These are phyloP conservation scores for Cucurbita maxima DNA, from an alignment of 306 rosid genomes.

Conservation along the genomic window DNA sequence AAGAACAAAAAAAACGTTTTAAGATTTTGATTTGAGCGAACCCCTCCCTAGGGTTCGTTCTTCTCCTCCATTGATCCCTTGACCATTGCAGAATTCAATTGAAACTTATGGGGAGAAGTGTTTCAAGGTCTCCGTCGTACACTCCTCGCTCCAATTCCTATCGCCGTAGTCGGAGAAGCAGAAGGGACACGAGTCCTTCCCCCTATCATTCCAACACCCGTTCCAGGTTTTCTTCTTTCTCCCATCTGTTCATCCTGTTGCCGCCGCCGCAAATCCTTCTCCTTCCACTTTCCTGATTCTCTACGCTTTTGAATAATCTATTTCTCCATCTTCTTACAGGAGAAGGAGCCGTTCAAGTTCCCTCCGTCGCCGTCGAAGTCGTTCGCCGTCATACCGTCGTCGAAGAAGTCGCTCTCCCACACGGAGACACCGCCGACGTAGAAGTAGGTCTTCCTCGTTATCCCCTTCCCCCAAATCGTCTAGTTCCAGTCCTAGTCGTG, in stretches of 20 bases:
- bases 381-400: conserved; percentile 21
- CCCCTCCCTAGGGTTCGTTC: neutral
- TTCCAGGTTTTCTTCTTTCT: conserved; percentile 9
- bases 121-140: conserved; percentile 35
- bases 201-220: conserved; percentile 18
- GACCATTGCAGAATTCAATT: neutral
- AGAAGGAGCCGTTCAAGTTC: conserved; percentile 25
- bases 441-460: conserved; percentile 24
- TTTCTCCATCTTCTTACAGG: conserved; percentile 9
- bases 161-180: conserved; percentile 30
- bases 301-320: neutral
- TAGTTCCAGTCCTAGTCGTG: conserved; percentile 33
- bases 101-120: conserved; percentile 22
- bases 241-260: neutral
- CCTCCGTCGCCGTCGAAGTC: conserved; percentile 23
- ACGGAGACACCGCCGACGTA: conserved; percentile 28
- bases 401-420: conserved; percentile 30
- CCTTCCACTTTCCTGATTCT: neutral
- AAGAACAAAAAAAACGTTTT: too few relatives aligned
- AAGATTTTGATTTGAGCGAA: neutral
- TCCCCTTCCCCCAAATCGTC: conserved; percentile 42
- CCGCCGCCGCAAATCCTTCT: too few relatives aligned
- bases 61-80: neutral
- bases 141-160: conserved; percentile 10
- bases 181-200: conserved; percentile 27